phyloP scores from a whole-genome alignment of 164 flowering plant genomes.

The Kingdonia uniflora region DNA sequence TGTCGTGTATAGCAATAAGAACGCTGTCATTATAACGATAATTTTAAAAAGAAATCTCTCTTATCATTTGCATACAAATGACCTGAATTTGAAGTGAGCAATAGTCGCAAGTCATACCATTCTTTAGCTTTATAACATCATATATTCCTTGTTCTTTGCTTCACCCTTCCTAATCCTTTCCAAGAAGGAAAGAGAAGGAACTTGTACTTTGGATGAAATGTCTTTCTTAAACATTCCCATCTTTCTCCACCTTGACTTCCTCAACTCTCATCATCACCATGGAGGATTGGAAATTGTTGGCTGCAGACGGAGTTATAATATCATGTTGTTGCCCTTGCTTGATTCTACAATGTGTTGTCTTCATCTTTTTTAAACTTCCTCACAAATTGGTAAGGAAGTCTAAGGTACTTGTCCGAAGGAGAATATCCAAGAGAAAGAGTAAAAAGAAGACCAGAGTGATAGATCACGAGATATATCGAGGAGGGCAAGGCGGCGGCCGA shows the following conservation, averaged over 20 bases:
- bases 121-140: slow-evolving; percentile 6
- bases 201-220: slow-evolving; percentile 17
- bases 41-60: no score
- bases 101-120: slow-evolving; percentile 3
- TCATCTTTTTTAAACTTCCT: slow-evolving; percentile 45
- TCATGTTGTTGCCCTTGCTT: slow-evolving; percentile 73
- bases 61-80: background rate
- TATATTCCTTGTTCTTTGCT: slow-evolving; percentile 30
- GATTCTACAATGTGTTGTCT: slow-evolving; percentile 39
- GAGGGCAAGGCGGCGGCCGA: slow-evolving; percentile 7
- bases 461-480: slow-evolving; percentile 4
- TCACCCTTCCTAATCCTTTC: slow-evolving; percentile 19
- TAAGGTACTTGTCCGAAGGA: slow-evolving; percentile 23
- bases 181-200: slow-evolving; percentile 19
- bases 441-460: slow-evolving; percentile 6
- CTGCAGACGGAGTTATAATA: slow-evolving; percentile 53
- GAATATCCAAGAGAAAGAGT: slow-evolving; percentile 19
- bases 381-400: slow-evolving; percentile 29
- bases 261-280: slow-evolving; percentile 19
- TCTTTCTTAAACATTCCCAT: slow-evolving; percentile 11
- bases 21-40: no score
- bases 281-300: slow-evolving; percentile 54
- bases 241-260: slow-evolving; percentile 1
- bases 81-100: background rate
- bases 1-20: no score